Percentiles rank a stretch among this genome's conserved stretches.
These are phyloP conservation scores for Hanseniaspora lachancei DNA, from an alignment of 805 yeast genomes.

Conservation along the genomic window DNA sequence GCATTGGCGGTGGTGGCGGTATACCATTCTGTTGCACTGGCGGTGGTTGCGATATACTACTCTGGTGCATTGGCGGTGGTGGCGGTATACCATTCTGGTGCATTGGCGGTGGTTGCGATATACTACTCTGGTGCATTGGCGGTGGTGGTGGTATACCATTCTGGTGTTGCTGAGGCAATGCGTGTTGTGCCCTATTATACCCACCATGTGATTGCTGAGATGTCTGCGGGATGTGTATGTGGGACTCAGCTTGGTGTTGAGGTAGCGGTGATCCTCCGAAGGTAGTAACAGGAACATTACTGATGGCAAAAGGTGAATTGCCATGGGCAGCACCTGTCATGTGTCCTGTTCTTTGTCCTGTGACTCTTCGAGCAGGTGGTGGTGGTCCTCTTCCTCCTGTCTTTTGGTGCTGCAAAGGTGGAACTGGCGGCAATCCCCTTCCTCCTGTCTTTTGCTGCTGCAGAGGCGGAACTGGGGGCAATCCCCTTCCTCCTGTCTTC, in stretches of 20 bases:
- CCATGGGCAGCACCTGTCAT: conserved; percentile 11
- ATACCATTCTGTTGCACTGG: conserved; percentile 1
- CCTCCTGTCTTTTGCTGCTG: conserved; percentile 16
- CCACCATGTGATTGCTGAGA: conserved; percentile 16
- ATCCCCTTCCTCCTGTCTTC: conserved; percentile 7
- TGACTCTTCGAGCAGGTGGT: conserved; percentile 9
- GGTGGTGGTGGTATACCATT: background rate
- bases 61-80: conserved; percentile 5
- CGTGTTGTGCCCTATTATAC: background rate
- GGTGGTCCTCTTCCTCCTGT: conserved; percentile 14
- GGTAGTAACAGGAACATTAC: conserved; percentile 14
- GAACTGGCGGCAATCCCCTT: conserved; percentile 19
- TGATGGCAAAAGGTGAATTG: conserved; percentile 14
- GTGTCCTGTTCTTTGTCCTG: conserved; percentile 12
- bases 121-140: conserved; percentile 14
- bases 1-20: conserved; percentile 21
- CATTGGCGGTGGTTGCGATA: background rate
- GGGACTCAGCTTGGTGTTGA: background rate
- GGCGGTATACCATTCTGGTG: conserved; percentile 13
- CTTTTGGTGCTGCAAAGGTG: conserved; percentile 17
- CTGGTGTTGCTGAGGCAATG: background rate
- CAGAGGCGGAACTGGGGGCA: conserved; percentile 5
- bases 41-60: conserved; percentile 1
- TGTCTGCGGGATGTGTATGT: background rate
- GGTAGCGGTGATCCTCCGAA: conserved; percentile 14